Conservation (phyloP, 176 grass and related monocot species). For the Ensete ventricosum region DNA sequence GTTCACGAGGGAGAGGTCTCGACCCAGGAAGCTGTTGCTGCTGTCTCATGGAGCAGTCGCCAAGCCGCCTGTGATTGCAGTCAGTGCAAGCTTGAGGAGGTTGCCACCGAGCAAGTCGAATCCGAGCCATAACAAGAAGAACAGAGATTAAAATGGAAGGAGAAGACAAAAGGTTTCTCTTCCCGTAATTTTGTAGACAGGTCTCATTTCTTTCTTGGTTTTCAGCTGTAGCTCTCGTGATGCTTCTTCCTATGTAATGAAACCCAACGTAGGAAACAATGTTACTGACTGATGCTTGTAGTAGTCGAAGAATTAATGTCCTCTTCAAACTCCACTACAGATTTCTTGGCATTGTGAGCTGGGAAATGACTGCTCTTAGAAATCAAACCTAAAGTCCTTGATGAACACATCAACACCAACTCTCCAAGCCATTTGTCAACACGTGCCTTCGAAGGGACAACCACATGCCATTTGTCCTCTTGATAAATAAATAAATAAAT, state of each 20-base stretch:
- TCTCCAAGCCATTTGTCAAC: neutral
- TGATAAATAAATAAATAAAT: too few relatives aligned
- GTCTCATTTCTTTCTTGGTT: slow-evolving; percentile 2
- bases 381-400: neutral
- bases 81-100: slow-evolving; percentile 29
- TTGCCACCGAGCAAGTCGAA: slow-evolving; percentile 26
- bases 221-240: neutral
- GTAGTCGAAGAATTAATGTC: neutral
- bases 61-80: slow-evolving; percentile 19
- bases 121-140: slow-evolving; percentile 35
- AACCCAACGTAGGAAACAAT: neutral
- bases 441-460: neutral
- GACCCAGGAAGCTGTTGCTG: slow-evolving; percentile 24
- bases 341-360: neutral
- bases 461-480: neutral
- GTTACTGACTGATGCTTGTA: too few relatives aligned
- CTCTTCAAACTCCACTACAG: neutral
- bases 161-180: neutral
- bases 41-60: slow-evolving; percentile 6
- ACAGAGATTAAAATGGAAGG: neutral
- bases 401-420: neutral
- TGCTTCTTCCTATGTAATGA: neutral
- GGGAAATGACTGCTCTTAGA: neutral
- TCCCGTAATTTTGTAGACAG: slow-evolving; percentile 17
- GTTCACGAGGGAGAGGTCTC: neutral